phyloP scores from a whole-genome alignment of 768 basidiomycete genomes.

The Russula sp. region DNA sequence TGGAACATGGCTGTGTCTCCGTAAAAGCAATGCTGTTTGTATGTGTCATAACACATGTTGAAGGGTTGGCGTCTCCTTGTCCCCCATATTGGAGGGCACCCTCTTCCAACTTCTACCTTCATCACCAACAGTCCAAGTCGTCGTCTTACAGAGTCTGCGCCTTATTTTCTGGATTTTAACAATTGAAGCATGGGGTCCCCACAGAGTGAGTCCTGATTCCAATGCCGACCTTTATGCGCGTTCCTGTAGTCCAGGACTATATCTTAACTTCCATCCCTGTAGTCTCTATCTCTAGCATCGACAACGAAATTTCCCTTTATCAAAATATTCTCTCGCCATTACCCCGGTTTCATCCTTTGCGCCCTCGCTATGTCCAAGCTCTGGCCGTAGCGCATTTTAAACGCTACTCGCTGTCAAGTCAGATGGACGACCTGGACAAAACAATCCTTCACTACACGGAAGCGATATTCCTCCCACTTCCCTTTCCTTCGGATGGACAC shows the following conservation, averaged over 20 bases:
- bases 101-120: too few relatives aligned
- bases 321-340: background rate
- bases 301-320: background rate
- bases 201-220: background rate
- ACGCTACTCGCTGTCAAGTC: background rate
- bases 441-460: background rate
- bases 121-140: background rate
- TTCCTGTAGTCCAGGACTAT: background rate
- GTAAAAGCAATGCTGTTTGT: background rate
- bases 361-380: background rate
- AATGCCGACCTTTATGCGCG: background rate
- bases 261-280: background rate
- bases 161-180: background rate
- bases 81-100: too few relatives aligned
- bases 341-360: background rate
- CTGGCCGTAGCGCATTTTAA: background rate
- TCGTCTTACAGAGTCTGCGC: background rate
- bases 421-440: background rate
- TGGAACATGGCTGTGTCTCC: background rate
- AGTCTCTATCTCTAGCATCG: background rate
- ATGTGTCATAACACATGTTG: too few relatives aligned
- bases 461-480: background rate
- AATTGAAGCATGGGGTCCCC: background rate
- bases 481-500: too few relatives aligned
- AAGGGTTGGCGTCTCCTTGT: background rate